These are phyloP conservation scores for Parasarocladium wereldwijsianum DNA, from an alignment of 2,329 filamentous ascomycete genomes.

Conservation along the genomic window DNA sequence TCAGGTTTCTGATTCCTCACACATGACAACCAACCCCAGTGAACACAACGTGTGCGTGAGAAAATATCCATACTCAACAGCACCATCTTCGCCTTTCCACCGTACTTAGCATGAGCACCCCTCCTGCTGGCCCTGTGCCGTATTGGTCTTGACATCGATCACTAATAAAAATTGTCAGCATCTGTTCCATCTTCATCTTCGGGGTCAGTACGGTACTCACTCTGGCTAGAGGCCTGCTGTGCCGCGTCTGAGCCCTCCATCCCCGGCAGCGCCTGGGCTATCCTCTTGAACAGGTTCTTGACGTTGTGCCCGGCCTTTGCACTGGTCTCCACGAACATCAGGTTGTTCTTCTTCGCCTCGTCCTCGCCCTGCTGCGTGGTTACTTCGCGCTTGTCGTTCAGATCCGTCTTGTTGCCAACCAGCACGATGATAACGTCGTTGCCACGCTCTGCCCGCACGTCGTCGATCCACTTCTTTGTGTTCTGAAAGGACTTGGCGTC, in stretches of 20 bases:
- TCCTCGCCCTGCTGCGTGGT: slow-evolving; percentile 94
- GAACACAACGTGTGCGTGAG: not conserved
- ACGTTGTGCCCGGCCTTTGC: slow-evolving; percentile 97
- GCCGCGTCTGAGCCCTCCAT: slow-evolving; percentile 87
- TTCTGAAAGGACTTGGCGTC: slow-evolving; percentile 96
- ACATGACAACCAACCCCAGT: no score
- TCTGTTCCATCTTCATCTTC: not conserved
- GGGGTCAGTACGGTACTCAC: slow-evolving; percentile 45
- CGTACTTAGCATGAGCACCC: slow-evolving; percentile 40
- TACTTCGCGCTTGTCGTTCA: slow-evolving; percentile 96
- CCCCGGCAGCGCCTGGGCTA: slow-evolving; percentile 91
- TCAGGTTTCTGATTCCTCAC: no score
- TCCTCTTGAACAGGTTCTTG: slow-evolving; percentile 92
- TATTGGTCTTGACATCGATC: slow-evolving; percentile 86
- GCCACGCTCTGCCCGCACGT: slow-evolving; percentile 88
- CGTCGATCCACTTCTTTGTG: slow-evolving; percentile 98
- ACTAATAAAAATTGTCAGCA: slow-evolving; percentile 33
- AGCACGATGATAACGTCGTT: slow-evolving; percentile 98
- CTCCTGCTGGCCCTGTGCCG: slow-evolving; percentile 53
- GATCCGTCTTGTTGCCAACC: slow-evolving; percentile 97
- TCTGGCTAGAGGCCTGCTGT: slow-evolving; percentile 59
- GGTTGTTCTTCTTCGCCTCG: slow-evolving; percentile 91
- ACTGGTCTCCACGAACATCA: slow-evolving; percentile 99
- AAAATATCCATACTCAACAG: not conserved
- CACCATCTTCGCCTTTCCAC: not conserved